Evolutionary conservation across 1,284 basidiomycete genomes (phyloP).

Genomic region (Cryptococcus hybrid): DNA sequence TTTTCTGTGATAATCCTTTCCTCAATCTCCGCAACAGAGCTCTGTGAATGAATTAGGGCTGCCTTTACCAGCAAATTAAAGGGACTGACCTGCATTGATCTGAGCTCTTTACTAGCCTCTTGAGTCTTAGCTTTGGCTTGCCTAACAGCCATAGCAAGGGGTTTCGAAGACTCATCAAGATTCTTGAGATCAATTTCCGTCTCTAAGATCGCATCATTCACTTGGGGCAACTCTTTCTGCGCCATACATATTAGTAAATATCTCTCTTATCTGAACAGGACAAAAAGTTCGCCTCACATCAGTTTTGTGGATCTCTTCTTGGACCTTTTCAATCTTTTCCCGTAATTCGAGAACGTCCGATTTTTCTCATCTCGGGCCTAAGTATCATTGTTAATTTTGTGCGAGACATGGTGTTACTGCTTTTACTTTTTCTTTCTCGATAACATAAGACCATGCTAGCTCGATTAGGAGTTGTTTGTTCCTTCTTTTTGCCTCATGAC

Average conservation of each 20-base stretch:
- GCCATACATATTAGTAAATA: neutral
- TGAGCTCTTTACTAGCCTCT: constrained; percentile 54
- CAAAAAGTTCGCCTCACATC: constrained; percentile 8
- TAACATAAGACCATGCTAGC: constrained; percentile 86
- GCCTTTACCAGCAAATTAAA: too few species aligned
- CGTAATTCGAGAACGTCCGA: constrained; percentile 20
- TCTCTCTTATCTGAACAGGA: neutral
- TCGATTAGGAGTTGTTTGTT: constrained; percentile 54
- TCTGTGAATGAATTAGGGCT: neutral
- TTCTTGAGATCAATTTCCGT: constrained; percentile 19
- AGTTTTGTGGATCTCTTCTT: constrained; percentile 11
- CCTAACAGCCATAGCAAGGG: constrained; percentile 60
- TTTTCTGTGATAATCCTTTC: neutral
- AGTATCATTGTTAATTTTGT: too few species aligned
- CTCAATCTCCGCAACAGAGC: neutral
- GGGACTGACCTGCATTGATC: constrained; percentile 2
- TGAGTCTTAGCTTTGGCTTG: constrained; percentile 64
- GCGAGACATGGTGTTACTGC: too few species aligned
- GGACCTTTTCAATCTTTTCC: constrained; percentile 20
- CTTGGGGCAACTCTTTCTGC: constrained; percentile 8
- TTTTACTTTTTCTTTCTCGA: constrained; percentile 62
- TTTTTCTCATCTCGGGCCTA: neutral
- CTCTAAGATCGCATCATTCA: constrained; percentile 20
- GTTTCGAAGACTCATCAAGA: constrained; percentile 3
- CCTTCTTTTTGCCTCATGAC: constrained; percentile 23